phyloP scores from a whole-genome alignment of 495 filamentous ascomycete genomes.

The Podospora pseudocomata region DNA sequence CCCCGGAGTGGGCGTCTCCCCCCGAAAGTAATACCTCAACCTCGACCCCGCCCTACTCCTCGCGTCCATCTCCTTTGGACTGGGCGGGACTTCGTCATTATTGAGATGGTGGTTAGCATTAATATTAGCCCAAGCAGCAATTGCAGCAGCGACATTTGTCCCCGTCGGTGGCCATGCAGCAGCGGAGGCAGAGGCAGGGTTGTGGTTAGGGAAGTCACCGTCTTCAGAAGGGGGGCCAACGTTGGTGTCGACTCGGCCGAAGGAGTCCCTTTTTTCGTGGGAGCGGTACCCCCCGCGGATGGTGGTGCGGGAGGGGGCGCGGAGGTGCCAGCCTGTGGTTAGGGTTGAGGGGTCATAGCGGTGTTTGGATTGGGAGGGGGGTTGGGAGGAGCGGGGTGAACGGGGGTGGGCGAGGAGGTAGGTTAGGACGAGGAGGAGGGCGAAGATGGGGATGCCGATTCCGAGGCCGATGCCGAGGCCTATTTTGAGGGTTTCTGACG shows the following conservation, averaged over 20 bases:
- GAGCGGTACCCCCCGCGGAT: background rate
- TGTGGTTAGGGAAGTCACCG: background rate
- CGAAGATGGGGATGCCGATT: constrained; percentile 7
- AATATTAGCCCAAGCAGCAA: constrained; percentile 3
- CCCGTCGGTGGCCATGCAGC: constrained; percentile 6
- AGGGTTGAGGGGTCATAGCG: background rate
- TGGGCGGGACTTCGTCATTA: background rate
- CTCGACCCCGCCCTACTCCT: background rate
- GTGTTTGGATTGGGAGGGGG: background rate
- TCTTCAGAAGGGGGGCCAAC: constrained; percentile 4
- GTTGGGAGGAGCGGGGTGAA: background rate
- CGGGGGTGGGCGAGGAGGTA: constrained; percentile 8
- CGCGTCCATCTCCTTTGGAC: constrained; percentile 8
- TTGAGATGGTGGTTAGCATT: background rate
- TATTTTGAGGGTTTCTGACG: background rate
- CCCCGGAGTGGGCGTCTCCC: constrained; percentile 5
- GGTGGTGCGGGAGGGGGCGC: background rate
- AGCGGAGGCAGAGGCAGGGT: background rate
- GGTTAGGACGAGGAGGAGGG: background rate
- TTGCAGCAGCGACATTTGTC: constrained; percentile 1
- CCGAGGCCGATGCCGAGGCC: constrained; percentile 8
- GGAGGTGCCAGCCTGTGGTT: background rate
- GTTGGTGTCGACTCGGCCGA: constrained; percentile 5
- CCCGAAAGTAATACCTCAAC: constrained; percentile 1
- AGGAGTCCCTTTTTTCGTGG: constrained; percentile 1